Evolutionary conservation across 129 eudicot species (phyloP).

Genomic region (Pittosporum tobira): DNA sequence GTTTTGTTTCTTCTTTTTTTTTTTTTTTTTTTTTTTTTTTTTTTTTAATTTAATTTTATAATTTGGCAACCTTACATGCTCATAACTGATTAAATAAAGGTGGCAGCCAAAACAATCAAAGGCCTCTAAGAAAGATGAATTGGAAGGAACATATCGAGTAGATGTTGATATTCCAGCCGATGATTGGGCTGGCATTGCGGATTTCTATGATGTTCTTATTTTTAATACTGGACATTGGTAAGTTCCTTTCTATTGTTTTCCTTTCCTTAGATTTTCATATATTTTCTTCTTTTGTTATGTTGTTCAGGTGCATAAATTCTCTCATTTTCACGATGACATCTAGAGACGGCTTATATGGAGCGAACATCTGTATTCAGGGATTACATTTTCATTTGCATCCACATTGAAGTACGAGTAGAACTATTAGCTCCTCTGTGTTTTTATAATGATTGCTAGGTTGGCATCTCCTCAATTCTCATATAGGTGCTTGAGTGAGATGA

Average conservation of each 20-base stretch:
- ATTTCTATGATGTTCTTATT: conserved; percentile 73
- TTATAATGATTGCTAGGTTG: background rate
- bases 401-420: background rate
- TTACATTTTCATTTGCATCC: background rate
- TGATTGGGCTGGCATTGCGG: conserved; percentile 68
- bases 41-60: no score
- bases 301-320: background rate
- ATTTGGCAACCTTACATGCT: conserved; percentile 25
- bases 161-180: conserved; percentile 85
- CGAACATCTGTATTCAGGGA: no score
- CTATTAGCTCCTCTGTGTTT: conserved; percentile 2
- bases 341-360: background rate
- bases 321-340: background rate
- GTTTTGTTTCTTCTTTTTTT: no score
- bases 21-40: no score
- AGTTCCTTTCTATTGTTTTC: conserved; percentile 9
- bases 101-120: conserved; percentile 56
- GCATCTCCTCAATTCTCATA: background rate
- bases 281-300: background rate
- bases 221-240: conserved; percentile 97
- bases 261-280: background rate
- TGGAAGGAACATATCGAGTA: conserved; percentile 55
- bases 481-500: background rate
- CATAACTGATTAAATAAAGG: conserved; percentile 49
- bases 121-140: no score